Conservation (phyloP, 345 rosid genomes). For the Adansonia digitata region DNA sequence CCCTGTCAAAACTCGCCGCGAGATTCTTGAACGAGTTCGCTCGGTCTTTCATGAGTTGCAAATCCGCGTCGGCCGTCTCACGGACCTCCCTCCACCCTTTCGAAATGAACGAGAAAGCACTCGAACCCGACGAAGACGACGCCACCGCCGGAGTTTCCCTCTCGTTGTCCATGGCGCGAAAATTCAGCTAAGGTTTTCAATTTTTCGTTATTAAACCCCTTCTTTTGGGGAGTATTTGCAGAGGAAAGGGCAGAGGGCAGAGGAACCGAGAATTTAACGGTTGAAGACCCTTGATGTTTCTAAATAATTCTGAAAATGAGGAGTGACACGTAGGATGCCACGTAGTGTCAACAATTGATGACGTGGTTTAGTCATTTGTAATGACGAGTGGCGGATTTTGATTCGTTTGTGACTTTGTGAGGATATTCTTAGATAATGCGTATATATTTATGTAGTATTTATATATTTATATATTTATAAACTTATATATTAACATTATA, state of each 20-base stretch:
- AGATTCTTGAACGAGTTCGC: constrained; percentile 86
- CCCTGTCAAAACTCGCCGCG: constrained; percentile 77
- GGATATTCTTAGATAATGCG: too few relatives aligned
- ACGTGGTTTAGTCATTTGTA: constrained; percentile 21
- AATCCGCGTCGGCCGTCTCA: constrained; percentile 89
- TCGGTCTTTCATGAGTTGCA: constrained; percentile 74
- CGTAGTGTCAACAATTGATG: constrained; percentile 21
- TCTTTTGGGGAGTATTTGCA: too few relatives aligned
- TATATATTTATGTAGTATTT: too few relatives aligned
- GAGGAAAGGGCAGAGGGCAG: neutral
- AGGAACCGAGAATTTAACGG: constrained; percentile 38
- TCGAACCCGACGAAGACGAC: constrained; percentile 28
- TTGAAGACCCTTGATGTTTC: too few relatives aligned
- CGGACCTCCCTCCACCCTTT: constrained; percentile 91
- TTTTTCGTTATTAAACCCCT: too few relatives aligned
- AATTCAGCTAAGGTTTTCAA: constrained; percentile 20
- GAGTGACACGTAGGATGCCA: constrained; percentile 20
- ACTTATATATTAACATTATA: too few relatives aligned
- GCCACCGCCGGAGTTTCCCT: constrained; percentile 21
- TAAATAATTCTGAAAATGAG: constrained; percentile 7
- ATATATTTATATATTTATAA: too few relatives aligned
- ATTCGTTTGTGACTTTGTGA: constrained; percentile 14
- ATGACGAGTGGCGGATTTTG: constrained; percentile 9
- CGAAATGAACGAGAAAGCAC: constrained; percentile 71
- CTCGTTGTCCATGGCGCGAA: constrained; percentile 39